These are phyloP conservation scores for Aspergillus hiratsukae DNA, from an alignment of 2,329 filamentous ascomycete genomes.

Conservation along the genomic window DNA sequence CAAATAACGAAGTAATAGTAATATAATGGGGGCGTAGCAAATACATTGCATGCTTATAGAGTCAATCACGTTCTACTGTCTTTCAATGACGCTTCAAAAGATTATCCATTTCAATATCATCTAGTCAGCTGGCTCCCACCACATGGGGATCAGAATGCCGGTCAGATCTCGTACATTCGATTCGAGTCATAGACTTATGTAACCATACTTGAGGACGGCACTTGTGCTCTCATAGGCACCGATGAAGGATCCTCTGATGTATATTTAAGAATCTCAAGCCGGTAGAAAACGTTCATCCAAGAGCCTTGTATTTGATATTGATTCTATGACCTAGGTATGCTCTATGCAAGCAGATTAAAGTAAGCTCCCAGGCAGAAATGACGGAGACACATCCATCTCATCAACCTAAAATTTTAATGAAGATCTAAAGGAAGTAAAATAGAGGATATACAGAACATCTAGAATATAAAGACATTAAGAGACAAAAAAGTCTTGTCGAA, in stretches of 20 bases:
- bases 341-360: background rate
- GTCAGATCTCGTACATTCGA: background rate
- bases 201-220: background rate
- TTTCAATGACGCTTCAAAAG: background rate
- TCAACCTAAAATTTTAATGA: background rate
- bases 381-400: background rate
- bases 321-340: background rate
- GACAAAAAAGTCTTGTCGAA: background rate
- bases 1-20: slow-evolving; percentile 1
- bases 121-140: background rate
- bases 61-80: background rate
- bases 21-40: background rate
- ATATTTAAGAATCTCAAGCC: background rate
- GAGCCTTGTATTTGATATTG: background rate
- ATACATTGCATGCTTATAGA: background rate
- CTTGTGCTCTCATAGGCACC: background rate
- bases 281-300: background rate
- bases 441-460: slow-evolving; percentile 49
- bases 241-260: background rate
- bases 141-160: background rate
- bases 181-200: background rate
- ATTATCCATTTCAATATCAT: background rate
- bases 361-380: background rate
- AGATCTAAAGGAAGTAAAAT: background rate
- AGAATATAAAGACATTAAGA: slow-evolving; percentile 55